These are phyloP conservation scores for Geoglossum glabrum DNA, from an alignment of 495 filamentous ascomycete species.

Conservation along the genomic window DNA sequence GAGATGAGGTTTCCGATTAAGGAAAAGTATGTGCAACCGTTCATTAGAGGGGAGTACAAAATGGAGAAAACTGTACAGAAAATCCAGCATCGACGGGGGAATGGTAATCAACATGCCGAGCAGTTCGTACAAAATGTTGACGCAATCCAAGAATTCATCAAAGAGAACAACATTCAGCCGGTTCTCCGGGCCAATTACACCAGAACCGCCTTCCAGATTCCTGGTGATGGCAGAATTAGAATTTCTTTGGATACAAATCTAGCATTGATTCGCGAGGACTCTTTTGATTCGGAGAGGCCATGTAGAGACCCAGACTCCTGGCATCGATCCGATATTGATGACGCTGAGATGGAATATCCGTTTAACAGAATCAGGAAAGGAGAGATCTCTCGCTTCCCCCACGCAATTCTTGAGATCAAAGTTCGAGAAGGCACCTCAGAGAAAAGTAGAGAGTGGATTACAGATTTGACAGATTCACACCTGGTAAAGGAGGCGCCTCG, in stretches of 20 bases:
- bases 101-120: constrained; percentile 38
- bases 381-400: constrained; percentile 82
- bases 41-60: constrained; percentile 69
- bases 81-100: constrained; percentile 46
- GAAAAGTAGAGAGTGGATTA: constrained; percentile 66
- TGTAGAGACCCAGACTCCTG: constrained; percentile 74
- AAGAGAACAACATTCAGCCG: constrained; percentile 57
- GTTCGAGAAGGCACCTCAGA: constrained; percentile 44
- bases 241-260: constrained; percentile 86
- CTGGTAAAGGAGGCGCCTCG: constrained; percentile 72
- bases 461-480: constrained; percentile 79
- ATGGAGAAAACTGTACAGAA: constrained; percentile 82
- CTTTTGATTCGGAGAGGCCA: constrained; percentile 59
- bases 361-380: constrained; percentile 71
- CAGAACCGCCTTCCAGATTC: constrained; percentile 91
- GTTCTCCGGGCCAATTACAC: constrained; percentile 83
- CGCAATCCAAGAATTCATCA: constrained; percentile 63
- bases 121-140: constrained; percentile 50
- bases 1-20: constrained; percentile 73
- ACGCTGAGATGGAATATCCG: constrained; percentile 60
- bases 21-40: constrained; percentile 79
- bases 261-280: constrained; percentile 82
- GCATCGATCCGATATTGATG: constrained; percentile 84
- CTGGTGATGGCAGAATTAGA: constrained; percentile 72
- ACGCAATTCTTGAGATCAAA: constrained; percentile 84